These are phyloP conservation scores for Tylopilus sp. DNA, from an alignment of 768 basidiomycete species.

Conservation along the genomic window DNA sequence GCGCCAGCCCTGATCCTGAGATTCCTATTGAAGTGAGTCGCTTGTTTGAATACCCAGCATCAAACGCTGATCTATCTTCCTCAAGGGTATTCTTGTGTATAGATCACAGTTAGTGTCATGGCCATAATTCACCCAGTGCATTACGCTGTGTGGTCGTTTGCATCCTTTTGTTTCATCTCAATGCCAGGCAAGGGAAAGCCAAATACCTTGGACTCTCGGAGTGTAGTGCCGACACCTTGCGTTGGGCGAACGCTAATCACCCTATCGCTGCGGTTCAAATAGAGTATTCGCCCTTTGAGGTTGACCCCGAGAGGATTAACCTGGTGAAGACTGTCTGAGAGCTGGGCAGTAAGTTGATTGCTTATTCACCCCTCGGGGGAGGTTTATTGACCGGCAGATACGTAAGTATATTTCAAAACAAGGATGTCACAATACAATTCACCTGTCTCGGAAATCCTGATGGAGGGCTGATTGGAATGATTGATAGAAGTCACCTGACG, in stretches of 20 bases:
- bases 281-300: slow-evolving; percentile 49
- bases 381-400: slow-evolving; percentile 47
- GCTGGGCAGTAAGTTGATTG: slow-evolving; percentile 47
- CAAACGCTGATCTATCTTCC: too few species aligned
- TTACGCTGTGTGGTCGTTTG: too few species aligned
- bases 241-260: slow-evolving; percentile 48
- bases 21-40: too few species aligned
- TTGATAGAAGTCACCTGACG: slow-evolving; percentile 31
- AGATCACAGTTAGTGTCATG: too few species aligned
- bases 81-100: too few species aligned
- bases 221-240: slow-evolving; percentile 41
- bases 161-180: too few species aligned
- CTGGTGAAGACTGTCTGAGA: slow-evolving; percentile 23
- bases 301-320: slow-evolving; percentile 36
- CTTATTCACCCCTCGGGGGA: slow-evolving; percentile 52
- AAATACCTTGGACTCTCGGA: slow-evolving; percentile 55
- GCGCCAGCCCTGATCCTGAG: too few species aligned
- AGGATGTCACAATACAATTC: neutral
- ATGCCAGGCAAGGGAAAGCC: slow-evolving; percentile 36
- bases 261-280: slow-evolving; percentile 49
- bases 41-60: too few species aligned
- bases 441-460: neutral
- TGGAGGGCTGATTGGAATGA: neutral
- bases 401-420: slow-evolving; percentile 21
- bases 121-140: too few species aligned